A percentile compares a stretch with the other conserved stretches of the same genome.
Evolutionary conservation across 2,329 filamentous ascomycete species (phyloP).

Genomic region (Phialemonium atrogriseum): DNA sequence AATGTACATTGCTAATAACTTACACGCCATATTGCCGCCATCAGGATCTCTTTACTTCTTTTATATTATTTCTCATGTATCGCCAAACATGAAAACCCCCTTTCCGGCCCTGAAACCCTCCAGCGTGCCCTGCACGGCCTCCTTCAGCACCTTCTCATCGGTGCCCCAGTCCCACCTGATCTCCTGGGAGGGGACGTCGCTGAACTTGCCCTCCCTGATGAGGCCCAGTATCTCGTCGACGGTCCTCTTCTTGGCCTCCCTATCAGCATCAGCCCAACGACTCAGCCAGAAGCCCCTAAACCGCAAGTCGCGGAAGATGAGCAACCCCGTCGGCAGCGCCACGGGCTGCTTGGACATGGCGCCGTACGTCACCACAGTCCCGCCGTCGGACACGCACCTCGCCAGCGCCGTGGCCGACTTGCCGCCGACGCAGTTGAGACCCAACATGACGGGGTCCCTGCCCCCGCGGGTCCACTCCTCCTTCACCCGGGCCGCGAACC

Average conservation of each 20-base stretch:
- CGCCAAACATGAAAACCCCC: slow-evolving; percentile 75
- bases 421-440: slow-evolving; percentile 89
- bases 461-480: slow-evolving; percentile 62
- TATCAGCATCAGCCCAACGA: slow-evolving; percentile 72
- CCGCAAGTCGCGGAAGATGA: slow-evolving; percentile 88
- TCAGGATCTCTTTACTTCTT: too few relatives aligned
- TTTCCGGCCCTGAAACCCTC: slow-evolving; percentile 82
- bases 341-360: slow-evolving; percentile 90
- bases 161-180: slow-evolving; percentile 80
- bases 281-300: slow-evolving; percentile 96
- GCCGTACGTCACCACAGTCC: slow-evolving; percentile 84
- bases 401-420: slow-evolving; percentile 73
- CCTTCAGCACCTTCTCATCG: slow-evolving; percentile 56
- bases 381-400: slow-evolving; percentile 60
- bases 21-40: neutral
- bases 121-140: slow-evolving; percentile 74
- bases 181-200: slow-evolving; percentile 73
- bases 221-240: slow-evolving; percentile 78
- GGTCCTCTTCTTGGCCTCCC: slow-evolving; percentile 65
- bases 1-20: neutral
- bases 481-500: slow-evolving; percentile 50
- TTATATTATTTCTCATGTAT: slow-evolving; percentile 31
- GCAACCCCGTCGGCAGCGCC: slow-evolving; percentile 66
- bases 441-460: slow-evolving; percentile 65
- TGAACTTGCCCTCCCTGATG: slow-evolving; percentile 68